phyloP scores from a whole-genome alignment of 495 filamentous ascomycete genomes.

The Cenococcum geophilum region DNA sequence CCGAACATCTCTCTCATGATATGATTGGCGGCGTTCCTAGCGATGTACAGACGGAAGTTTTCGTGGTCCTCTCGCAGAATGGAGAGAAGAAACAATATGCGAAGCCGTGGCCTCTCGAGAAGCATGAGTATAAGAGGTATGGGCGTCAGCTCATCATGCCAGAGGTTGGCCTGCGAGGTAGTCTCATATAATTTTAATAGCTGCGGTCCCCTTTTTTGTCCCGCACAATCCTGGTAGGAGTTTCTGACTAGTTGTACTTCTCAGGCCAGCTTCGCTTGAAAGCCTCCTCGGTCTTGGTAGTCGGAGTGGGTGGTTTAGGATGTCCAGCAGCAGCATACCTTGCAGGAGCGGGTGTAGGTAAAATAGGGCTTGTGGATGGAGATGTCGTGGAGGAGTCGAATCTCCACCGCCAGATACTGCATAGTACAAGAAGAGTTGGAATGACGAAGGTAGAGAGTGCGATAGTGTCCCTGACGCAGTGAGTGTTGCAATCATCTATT shows the following conservation, averaged over 20 bases:
- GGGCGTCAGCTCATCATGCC: conserved; percentile 89
- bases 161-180: conserved; percentile 72
- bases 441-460: conserved; percentile 77
- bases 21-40: conserved; percentile 29
- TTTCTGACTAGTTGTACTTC: conserved; percentile 12
- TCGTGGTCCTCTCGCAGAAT: conserved; percentile 22
- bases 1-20: conserved; percentile 23
- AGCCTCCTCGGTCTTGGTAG: conserved; percentile 63
- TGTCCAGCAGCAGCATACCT: conserved; percentile 89
- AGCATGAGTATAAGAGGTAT: conserved; percentile 75
- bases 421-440: conserved; percentile 64
- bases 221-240: neutral
- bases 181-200: neutral
- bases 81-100: conserved; percentile 9
- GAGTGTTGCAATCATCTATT: conserved; percentile 27
- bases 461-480: conserved; percentile 58
- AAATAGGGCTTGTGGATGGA: conserved; percentile 77
- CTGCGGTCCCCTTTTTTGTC: neutral
- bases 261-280: conserved; percentile 75
- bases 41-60: conserved; percentile 30
- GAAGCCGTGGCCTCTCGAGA: conserved; percentile 55
- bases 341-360: conserved; percentile 79
- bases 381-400: conserved; percentile 86
- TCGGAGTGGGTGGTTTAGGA: conserved; percentile 90
- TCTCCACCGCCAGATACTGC: conserved; percentile 85